These are phyloP conservation scores for Colletotrichum sp. DNA, from an alignment of 2,329 filamentous ascomycete genomes.

Conservation along the genomic window DNA sequence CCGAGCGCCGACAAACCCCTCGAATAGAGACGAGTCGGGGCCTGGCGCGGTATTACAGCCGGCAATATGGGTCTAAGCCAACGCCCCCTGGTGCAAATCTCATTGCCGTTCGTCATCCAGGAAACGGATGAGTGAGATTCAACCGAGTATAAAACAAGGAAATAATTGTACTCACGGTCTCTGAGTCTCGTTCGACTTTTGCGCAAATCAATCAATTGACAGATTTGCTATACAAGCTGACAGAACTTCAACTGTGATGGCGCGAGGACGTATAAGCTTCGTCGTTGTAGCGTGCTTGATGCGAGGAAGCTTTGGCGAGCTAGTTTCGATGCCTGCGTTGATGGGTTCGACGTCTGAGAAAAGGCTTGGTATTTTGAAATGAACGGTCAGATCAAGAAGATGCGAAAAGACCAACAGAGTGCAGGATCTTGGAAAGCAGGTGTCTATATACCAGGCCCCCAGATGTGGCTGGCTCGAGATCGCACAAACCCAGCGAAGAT, in stretches of 20 bases:
- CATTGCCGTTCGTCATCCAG: neutral
- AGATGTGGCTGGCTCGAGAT: conserved; percentile 33
- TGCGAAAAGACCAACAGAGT: conserved; percentile 24
- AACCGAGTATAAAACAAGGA: neutral
- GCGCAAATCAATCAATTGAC: neutral
- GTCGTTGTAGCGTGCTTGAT: neutral
- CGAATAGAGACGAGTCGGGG: neutral
- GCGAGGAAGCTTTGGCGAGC: neutral
- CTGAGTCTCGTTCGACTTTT: neutral
- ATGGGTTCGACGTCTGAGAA: neutral
- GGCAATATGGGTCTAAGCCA: conserved; percentile 12
- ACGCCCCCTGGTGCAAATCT: conserved; percentile 6
- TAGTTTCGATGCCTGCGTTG: neutral
- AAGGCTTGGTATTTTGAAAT: neutral
- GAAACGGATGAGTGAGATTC: neutral
- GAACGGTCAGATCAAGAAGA: neutral
- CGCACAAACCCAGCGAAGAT: conserved; percentile 31
- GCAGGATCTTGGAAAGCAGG: conserved; percentile 35
- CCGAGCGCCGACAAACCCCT: neutral
- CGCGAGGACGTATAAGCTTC: neutral
- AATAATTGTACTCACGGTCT: neutral
- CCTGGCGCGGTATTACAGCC: neutral
- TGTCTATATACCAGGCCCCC: conserved; percentile 40
- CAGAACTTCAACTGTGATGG: neutral
- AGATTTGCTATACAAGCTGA: neutral